Percentiles rank a stretch among this genome's conserved stretches.
Conservation (phyloP, 495 filamentous ascomycete species). For the Penicillium mononematosum region DNA sequence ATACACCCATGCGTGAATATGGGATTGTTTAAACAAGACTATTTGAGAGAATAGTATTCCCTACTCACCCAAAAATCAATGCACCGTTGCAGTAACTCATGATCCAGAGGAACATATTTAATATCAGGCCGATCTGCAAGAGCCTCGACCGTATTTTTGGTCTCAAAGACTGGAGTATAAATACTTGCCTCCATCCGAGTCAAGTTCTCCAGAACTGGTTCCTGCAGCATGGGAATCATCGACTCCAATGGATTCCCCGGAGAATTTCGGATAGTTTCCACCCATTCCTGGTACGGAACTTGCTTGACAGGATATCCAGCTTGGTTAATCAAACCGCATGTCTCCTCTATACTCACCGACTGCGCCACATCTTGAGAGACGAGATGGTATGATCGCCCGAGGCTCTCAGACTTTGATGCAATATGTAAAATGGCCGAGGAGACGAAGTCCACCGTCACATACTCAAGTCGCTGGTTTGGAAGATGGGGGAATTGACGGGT, state of each 20-base stretch:
- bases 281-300: conserved; percentile 18
- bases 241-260: conserved; percentile 2
- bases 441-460: conserved; percentile 24
- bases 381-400: conserved; percentile 7
- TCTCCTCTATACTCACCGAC: conserved; percentile 12
- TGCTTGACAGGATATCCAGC: conserved; percentile 11
- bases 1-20: no score
- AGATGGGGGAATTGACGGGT: conserved; percentile 18
- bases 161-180: not conserved
- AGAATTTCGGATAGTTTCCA: not conserved
- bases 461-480: conserved; percentile 16
- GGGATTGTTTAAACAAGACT: no score
- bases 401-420: conserved; percentile 5
- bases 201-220: conserved; percentile 8
- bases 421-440: conserved; percentile 21
- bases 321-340: conserved; percentile 9
- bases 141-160: not conserved
- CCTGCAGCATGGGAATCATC: conserved; percentile 15
- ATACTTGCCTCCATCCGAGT: conserved; percentile 12
- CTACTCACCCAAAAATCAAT: no score
- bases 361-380: conserved; percentile 8
- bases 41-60: no score
- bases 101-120: not conserved
- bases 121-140: not conserved
- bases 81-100: no score